Evolutionary conservation across 2,329 filamentous ascomycete species (phyloP), one percentile per base, ranked within the genome.

Genomic region (Fusarium sp.): DNA sequence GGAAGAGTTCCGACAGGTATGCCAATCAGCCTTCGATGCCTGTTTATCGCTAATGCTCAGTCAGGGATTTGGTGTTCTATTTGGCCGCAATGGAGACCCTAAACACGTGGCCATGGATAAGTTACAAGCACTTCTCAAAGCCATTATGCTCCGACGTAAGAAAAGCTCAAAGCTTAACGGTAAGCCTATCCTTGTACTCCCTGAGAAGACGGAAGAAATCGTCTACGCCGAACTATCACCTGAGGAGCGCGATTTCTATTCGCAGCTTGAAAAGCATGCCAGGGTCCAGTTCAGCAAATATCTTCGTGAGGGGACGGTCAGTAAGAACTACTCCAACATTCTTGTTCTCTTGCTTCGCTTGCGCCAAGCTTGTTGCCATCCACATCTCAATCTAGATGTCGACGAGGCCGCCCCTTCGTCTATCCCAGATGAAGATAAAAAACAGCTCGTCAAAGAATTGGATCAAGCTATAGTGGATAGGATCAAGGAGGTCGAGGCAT

Each of bases 81-180:
- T 83, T 57, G 81, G 79, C 43, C 78, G 75, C 42, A 78, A 75
- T 32, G 79, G 83, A 5, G 86, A 90, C 59, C 90, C 90, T 62
- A 86, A 86, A 53, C 84, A 82, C 13, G 89, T 88, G 68, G 91
- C 91, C 5, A 94, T 97, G 91, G 83, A 83, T 58, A 89, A 91
- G 74, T 83, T 97, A 9, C 94, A 94, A 66, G 90, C 90, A 10
- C 82, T 97, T 9, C 88, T 97, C 42, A 94, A 94, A 77, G 92
- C 93, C 2, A 90, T 95, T 53, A 91, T 97, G 83, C 86, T 97
- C 56, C 92, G 95, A 33, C 92, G 95, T 25, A 95, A 92, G 63
- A 97, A 97, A 82, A 87, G 89, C 38, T 94, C 94, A 1, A 84
- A 88, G 71, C 91, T 97, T 61, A 92, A 97, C 79, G 95, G 94